Conservation (phyloP, 768 basidiomycete genomes). For the Kwoniella shandongensis region DNA sequence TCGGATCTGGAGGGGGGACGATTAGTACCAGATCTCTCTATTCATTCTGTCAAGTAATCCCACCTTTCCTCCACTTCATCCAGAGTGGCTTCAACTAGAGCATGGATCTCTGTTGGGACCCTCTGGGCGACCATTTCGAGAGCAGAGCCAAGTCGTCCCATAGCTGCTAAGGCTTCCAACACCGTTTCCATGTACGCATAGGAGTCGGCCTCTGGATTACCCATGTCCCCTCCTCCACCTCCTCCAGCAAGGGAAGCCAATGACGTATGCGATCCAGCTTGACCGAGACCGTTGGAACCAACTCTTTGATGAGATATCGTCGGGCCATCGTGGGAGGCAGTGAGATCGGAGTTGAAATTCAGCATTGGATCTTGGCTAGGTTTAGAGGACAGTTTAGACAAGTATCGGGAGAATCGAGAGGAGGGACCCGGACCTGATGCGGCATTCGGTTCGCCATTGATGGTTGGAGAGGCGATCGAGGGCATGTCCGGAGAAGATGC, state of each 20-base stretch:
- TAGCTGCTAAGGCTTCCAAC: slow-evolving; percentile 84
- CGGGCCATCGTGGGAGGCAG: slow-evolving; percentile 16
- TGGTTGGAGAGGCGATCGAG: slow-evolving; percentile 5
- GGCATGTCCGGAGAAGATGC: slow-evolving; percentile 13
- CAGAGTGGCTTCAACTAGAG: slow-evolving; percentile 78
- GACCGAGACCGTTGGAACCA: slow-evolving; percentile 21
- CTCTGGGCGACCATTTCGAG: slow-evolving; percentile 82
- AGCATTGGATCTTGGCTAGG: slow-evolving; percentile 52
- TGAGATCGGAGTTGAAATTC: slow-evolving; percentile 45
- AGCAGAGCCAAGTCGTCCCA: slow-evolving; percentile 81
- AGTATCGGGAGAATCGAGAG: slow-evolving; percentile 53
- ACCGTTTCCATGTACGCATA: slow-evolving; percentile 91
- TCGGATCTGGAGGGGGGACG: slow-evolving; percentile 11
- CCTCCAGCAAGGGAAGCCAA: slow-evolving; percentile 18
- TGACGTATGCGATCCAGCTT: slow-evolving; percentile 33
- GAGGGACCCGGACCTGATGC: slow-evolving; percentile 21
- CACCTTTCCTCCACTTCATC: slow-evolving; percentile 89
- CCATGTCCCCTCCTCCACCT: slow-evolving; percentile 3
- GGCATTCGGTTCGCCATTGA: slow-evolving; percentile 15
- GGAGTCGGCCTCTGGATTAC: slow-evolving; percentile 86
- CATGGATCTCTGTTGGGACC: slow-evolving; percentile 76
- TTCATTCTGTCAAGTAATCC: slow-evolving; percentile 8
- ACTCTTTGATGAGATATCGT: slow-evolving; percentile 19
- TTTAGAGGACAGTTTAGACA: slow-evolving; percentile 49
- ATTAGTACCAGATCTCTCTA: background rate